Evolutionary conservation across 129 eudicot species (phyloP).

Genomic region (Arctium minus): DNA sequence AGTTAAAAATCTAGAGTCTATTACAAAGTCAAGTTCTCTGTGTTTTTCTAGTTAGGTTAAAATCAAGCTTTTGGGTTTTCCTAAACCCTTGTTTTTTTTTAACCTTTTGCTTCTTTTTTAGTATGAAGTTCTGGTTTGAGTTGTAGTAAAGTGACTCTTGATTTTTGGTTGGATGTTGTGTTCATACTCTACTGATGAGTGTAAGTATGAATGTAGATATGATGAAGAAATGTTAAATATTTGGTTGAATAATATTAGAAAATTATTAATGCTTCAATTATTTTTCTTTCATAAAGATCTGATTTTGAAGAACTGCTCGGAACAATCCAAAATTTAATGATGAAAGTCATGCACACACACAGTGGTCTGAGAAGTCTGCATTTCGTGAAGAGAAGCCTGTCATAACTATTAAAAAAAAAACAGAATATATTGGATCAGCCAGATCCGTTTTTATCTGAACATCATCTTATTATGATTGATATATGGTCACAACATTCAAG

Average conservation of each 20-base stretch:
- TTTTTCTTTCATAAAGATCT: neutral
- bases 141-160: conserved; percentile 23
- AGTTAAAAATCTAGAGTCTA: conserved; percentile 45
- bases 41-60: conserved; percentile 43
- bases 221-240: conserved; percentile 25
- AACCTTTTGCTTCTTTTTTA: neutral
- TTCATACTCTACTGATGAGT: conserved; percentile 19
- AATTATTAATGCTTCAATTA: neutral
- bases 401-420: too few species aligned
- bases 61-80: conserved; percentile 7
- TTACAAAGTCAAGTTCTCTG: conserved; percentile 34
- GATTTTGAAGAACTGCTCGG: neutral
- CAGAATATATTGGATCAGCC: too few species aligned
- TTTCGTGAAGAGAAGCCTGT: neutral
- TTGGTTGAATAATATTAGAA: neutral
- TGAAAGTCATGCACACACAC: neutral
- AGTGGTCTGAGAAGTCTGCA: neutral
- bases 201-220: conserved; percentile 30
- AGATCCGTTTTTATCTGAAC: too few species aligned
- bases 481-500: too few species aligned
- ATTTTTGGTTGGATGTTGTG: conserved; percentile 24
- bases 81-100: neutral
- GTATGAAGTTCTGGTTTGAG: conserved; percentile 20
- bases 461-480: too few species aligned
- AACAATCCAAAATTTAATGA: neutral